phyloP scores from a whole-genome alignment of 164 flowering plant species.

The Chloranthus sessilifolius region DNA sequence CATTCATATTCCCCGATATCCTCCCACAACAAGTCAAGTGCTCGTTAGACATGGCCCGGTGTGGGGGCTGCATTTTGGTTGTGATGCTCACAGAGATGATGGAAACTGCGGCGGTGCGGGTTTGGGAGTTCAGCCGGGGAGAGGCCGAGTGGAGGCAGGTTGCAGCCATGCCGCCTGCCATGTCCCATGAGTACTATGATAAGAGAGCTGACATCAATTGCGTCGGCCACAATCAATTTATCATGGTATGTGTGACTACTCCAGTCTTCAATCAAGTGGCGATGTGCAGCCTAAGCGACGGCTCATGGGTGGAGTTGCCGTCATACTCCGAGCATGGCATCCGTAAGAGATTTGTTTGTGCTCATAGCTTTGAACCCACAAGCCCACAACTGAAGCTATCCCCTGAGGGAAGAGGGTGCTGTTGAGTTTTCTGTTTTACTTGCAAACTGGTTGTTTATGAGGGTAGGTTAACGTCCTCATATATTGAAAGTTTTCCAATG shows the following conservation, averaged over 20 bases:
- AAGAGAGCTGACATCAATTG: slow-evolving; percentile 68
- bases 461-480: no score
- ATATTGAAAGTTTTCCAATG: no score
- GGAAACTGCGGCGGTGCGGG: slow-evolving; percentile 48
- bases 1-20: slow-evolving; percentile 45
- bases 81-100: slow-evolving; percentile 49
- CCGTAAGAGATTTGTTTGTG: slow-evolving; percentile 42
- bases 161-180: slow-evolving; percentile 55
- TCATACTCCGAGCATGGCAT: slow-evolving; percentile 26
- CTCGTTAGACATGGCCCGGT: slow-evolving; percentile 54
- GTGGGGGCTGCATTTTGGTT: slow-evolving; percentile 41
- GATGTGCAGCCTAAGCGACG: slow-evolving; percentile 34
- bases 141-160: slow-evolving; percentile 36
- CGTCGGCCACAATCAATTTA: slow-evolving; percentile 32
- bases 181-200: slow-evolving; percentile 52
- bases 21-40: slow-evolving; percentile 47
- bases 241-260: slow-evolving; percentile 46
- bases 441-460: no score
- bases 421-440: no score
- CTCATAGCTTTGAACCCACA: slow-evolving; percentile 56
- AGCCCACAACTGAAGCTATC: no score
- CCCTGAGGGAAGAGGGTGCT: no score
- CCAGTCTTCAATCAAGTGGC: slow-evolving; percentile 25
- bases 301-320: slow-evolving; percentile 52
- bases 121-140: slow-evolving; percentile 43